Conservation (phyloP, 1,139 yeast species). For the Kodamaea alishanica region DNA sequence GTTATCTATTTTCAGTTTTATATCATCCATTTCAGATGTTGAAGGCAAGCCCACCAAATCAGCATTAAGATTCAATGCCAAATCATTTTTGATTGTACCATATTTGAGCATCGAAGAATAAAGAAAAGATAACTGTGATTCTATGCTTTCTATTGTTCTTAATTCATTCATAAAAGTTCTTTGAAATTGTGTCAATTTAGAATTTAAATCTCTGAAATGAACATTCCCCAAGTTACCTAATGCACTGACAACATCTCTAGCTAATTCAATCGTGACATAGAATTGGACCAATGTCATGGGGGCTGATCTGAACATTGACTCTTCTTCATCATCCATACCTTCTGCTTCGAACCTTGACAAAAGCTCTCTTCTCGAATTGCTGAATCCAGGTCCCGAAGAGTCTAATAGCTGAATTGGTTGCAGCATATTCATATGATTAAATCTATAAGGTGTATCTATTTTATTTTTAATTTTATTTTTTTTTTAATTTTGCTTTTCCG, state of each 20-base stretch:
- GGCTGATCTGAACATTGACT: slow-evolving; percentile 58
- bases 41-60: slow-evolving; percentile 14
- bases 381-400: background rate
- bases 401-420: slow-evolving; percentile 1
- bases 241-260: slow-evolving; percentile 79
- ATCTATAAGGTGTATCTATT: too few species aligned
- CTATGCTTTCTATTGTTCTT: slow-evolving; percentile 45
- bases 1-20: slow-evolving; percentile 13
- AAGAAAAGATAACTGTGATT: slow-evolving; percentile 27
- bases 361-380: too few species aligned
- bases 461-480: too few species aligned
- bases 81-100: slow-evolving; percentile 14
- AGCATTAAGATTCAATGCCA: slow-evolving; percentile 12
- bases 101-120: slow-evolving; percentile 16
- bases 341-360: background rate
- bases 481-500: too few species aligned
- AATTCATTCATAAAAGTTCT: slow-evolving; percentile 82
- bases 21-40: slow-evolving; percentile 19
- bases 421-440: background rate
- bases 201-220: slow-evolving; percentile 87
- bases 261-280: slow-evolving; percentile 86
- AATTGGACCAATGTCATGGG: slow-evolving; percentile 92
- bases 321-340: slow-evolving; percentile 17
- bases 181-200: slow-evolving; percentile 76
- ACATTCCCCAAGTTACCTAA: slow-evolving; percentile 80